Evolutionary conservation across 371 early-diverging fungal genomes (phyloP), one percentile per base, ranked within the genome.

Genomic region (Rhizomucor miehei): DNA sequence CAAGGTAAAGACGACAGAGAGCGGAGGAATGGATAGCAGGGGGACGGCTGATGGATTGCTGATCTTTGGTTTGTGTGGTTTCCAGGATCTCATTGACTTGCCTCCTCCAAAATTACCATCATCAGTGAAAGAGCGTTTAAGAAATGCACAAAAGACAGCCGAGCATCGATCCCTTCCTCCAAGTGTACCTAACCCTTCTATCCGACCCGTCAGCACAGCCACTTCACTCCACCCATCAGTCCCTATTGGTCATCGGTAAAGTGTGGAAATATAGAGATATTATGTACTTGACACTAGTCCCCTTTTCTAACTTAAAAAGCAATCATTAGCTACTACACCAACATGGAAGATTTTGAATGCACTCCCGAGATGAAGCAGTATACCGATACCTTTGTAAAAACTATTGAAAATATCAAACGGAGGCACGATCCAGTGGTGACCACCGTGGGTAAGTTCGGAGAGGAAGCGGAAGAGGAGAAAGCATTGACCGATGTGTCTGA

Each of bases 391-490:
- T 95, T 98, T 69, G 90, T 91, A 46, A 87, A 85, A 56, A 77
- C 88, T 55, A 90, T 98, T 52, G 94, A 94, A 59, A 80, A 68
- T 45, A 93, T 98, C 51, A 98, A 98, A 70, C 79, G 87, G 55
- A 73, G 98, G 52, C 98, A 98, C 60, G 94, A 95, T 62, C 94
- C 96, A 8, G 94, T 94, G 6, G 94, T 93, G 14, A 89, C 94
- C 8, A 92, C 95, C 8, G 79, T 95, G 58, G 84, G 87, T 83
- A 74, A 60, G 76, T 58, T 24, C 10, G 36, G 25, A 36, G 35
- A 45, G 14, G 11, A 12, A 41, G 19, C 16, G 11, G 14, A 11
- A 11, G 41, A 16, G 6, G 6, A 16, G 12, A 19, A 11, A 12
- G 41, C 3, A 41, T 6, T 41, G 11, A 41, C 12, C 11, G 41